A percentile compares a stretch with the other conserved stretches of the same genome.
Conservation (phyloP, 2,329 filamentous ascomycete genomes). For the Westerdykella sp. region DNA sequence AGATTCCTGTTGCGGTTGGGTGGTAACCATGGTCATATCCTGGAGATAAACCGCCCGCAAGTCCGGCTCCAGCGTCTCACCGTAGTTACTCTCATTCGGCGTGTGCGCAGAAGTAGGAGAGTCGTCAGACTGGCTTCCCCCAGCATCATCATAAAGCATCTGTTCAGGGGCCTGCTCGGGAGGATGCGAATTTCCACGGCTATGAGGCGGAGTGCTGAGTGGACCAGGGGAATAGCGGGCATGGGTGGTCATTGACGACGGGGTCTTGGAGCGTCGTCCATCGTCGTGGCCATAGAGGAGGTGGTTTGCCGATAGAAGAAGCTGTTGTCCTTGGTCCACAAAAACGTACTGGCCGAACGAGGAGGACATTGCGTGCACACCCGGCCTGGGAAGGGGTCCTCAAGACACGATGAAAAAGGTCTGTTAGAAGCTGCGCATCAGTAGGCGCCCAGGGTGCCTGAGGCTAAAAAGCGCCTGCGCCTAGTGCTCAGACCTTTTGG, state of each 20-base stretch:
- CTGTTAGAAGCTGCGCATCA: conserved; percentile 19
- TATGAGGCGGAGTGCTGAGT: conserved; percentile 29
- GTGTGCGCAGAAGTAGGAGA: conserved; percentile 33
- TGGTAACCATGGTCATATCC: conserved; percentile 18
- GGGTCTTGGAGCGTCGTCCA: conserved; percentile 27
- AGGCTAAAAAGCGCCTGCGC: conserved; percentile 16
- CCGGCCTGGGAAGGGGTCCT: conserved; percentile 8
- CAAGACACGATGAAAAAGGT: conserved; percentile 12
- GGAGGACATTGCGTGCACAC: conserved; percentile 27
- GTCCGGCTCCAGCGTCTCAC: conserved; percentile 27
- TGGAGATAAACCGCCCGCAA: conserved; percentile 24
- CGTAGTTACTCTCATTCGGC: conserved; percentile 29
- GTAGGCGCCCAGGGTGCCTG: conserved; percentile 24
- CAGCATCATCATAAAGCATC: conserved; percentile 24
- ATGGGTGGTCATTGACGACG: conserved; percentile 31
- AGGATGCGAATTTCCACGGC: conserved; percentile 27
- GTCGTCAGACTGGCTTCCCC: conserved; percentile 23
- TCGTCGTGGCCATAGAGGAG: conserved; percentile 22
- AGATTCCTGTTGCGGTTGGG: conserved; percentile 19
- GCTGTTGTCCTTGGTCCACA: conserved; percentile 14
- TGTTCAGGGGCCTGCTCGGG: conserved; percentile 24
- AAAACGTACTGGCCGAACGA: conserved; percentile 19
- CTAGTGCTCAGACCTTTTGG: conserved; percentile 18
- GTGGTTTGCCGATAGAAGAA: conserved; percentile 14
- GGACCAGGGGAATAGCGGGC: conserved; percentile 29